Evolutionary conservation across 495 filamentous ascomycete genomes (phyloP).

Genomic region (Parachaetomium inaequale): DNA sequence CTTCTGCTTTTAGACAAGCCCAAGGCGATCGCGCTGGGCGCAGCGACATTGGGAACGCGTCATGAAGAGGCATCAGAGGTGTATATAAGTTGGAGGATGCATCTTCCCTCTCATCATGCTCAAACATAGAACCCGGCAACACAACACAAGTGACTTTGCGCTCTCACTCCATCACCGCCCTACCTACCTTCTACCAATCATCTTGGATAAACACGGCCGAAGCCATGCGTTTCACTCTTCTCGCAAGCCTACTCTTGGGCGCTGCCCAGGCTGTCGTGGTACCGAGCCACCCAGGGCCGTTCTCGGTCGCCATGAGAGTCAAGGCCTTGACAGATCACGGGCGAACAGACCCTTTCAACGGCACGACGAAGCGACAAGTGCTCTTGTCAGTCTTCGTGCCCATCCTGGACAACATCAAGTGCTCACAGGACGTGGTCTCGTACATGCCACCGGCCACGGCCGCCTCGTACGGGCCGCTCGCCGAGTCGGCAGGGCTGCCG

Average conservation of each 20-base stretch:
- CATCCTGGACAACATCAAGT: neutral
- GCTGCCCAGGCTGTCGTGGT: neutral
- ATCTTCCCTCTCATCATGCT: neutral
- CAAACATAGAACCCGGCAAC: neutral
- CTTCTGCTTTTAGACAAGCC: neutral
- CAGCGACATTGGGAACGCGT: neutral
- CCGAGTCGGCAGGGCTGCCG: neutral
- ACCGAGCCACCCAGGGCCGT: neutral
- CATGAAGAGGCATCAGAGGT: neutral
- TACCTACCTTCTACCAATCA: neutral
- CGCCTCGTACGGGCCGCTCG: neutral
- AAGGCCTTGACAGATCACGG: neutral
- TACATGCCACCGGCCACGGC: slow-evolving; percentile 1
- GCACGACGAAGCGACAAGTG: neutral
- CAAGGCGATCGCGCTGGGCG: neutral
- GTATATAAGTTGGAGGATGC: neutral
- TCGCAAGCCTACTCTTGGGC: neutral
- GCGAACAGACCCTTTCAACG: neutral
- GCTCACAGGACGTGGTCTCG: neutral
- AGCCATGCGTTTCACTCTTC: neutral
- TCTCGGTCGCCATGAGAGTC: neutral
- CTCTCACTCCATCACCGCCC: neutral
- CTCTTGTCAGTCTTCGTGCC: neutral
- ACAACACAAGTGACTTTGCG: neutral
- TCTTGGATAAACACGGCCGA: neutral